Conservation (phyloP, 139 green algal genomes). For the Closterium sp. region DNA sequence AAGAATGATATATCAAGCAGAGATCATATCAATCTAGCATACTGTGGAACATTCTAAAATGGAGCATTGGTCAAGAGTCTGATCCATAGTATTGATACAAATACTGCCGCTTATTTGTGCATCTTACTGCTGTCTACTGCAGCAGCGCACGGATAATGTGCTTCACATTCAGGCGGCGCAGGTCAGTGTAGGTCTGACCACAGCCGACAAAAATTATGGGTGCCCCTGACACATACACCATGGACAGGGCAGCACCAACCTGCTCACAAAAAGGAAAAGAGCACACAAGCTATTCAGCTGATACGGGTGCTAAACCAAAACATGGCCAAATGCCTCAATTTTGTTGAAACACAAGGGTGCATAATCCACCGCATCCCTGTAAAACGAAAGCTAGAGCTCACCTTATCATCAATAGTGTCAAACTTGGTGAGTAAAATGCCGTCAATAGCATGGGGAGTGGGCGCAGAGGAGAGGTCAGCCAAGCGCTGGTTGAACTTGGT, state of each 20-base stretch:
- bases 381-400: constrained; percentile 16
- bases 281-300: no score
- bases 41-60: no score
- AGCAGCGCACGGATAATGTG: constrained; percentile 84
- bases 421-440: constrained; percentile 96
- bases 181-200: constrained; percentile 95
- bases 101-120: not conserved
- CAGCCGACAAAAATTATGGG: constrained; percentile 98
- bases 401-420: constrained; percentile 99
- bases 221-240: constrained; percentile 94
- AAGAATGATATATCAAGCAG: no score
- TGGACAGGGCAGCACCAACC: constrained; percentile 87
- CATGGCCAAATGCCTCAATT: no score
- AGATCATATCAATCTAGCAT: no score
- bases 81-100: no score
- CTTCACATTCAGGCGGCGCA: constrained; percentile 91
- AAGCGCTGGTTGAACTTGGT: constrained; percentile 91
- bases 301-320: not conserved
- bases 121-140: constrained; percentile 54
- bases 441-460: constrained; percentile 65
- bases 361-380: not conserved
- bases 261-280: constrained; percentile 17
- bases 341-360: no score
- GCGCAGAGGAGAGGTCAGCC: constrained; percentile 43
- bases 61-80: no score